A percentile compares a stretch with the other conserved stretches of the same genome.
Conservation (phyloP, 306 rosid species). For the Oxytropis ochrocephala region DNA sequence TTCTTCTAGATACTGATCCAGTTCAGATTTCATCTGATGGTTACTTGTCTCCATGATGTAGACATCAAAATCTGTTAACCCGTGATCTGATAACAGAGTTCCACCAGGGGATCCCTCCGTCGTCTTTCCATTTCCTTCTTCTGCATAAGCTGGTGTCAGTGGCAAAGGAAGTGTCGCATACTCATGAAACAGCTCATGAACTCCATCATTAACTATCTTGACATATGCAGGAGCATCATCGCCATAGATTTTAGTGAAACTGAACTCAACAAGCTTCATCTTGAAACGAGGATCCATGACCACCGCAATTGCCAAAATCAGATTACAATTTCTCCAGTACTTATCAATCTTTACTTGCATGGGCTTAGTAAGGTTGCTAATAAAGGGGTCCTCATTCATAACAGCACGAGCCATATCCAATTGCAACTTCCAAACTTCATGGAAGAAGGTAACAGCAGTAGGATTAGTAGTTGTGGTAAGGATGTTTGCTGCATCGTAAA, state of each 20-base stretch:
- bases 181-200: slow-evolving; percentile 84
- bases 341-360: slow-evolving; percentile 62
- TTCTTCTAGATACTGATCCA: slow-evolving; percentile 89
- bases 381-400: slow-evolving; percentile 54
- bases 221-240: slow-evolving; percentile 64
- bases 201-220: slow-evolving; percentile 79
- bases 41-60: slow-evolving; percentile 89
- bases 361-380: slow-evolving; percentile 39
- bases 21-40: slow-evolving; percentile 84
- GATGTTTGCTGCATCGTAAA: slow-evolving; percentile 68
- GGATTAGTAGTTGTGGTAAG: slow-evolving; percentile 59
- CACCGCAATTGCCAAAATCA: slow-evolving; percentile 82
- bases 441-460: slow-evolving; percentile 63
- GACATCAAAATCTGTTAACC: slow-evolving; percentile 82
- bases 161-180: slow-evolving; percentile 78
- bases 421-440: slow-evolving; percentile 92
- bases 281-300: slow-evolving; percentile 97
- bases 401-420: slow-evolving; percentile 57
- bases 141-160: slow-evolving; percentile 72
- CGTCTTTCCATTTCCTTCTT: slow-evolving; percentile 40
- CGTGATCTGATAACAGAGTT: slow-evolving; percentile 54
- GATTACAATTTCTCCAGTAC: slow-evolving; percentile 80
- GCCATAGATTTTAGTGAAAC: slow-evolving; percentile 73
- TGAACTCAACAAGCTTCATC: slow-evolving; percentile 94
- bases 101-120: slow-evolving; percentile 50